phyloP scores from a whole-genome alignment of 164 flowering plant species.

The Buxus sempervirens region DNA sequence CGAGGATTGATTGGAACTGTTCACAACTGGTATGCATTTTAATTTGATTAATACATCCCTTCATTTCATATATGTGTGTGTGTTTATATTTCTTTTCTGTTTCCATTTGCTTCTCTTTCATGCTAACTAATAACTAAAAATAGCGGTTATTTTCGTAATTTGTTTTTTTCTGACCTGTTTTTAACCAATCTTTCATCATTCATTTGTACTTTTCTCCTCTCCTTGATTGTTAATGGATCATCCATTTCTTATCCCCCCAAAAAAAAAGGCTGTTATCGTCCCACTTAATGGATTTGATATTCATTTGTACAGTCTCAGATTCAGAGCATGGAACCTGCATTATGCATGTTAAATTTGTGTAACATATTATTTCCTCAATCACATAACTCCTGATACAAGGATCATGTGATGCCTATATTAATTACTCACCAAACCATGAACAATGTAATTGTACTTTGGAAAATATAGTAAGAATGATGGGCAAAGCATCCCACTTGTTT shows the following conservation, averaged over 20 bases:
- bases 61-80: background rate
- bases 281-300: background rate
- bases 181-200: no score
- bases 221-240: no score
- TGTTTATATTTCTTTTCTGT: background rate
- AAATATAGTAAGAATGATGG: background rate
- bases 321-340: background rate
- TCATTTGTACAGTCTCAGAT: background rate
- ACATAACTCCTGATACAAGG: background rate
- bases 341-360: background rate
- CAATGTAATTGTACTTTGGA: background rate
- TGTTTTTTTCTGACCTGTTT: no score
- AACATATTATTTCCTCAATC: background rate
- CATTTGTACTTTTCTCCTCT: no score
- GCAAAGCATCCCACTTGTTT: background rate
- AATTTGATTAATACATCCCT: background rate
- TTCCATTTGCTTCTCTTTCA: background rate
- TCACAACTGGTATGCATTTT: constrained; percentile 67
- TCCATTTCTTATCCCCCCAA: no score
- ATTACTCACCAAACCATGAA: background rate
- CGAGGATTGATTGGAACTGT: constrained; percentile 77
- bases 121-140: background rate
- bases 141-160: no score
- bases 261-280: background rate
- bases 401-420: background rate